phyloP scores from a whole-genome alignment of 1,284 basidiomycete genomes.

The Malassezia globosa region DNA sequence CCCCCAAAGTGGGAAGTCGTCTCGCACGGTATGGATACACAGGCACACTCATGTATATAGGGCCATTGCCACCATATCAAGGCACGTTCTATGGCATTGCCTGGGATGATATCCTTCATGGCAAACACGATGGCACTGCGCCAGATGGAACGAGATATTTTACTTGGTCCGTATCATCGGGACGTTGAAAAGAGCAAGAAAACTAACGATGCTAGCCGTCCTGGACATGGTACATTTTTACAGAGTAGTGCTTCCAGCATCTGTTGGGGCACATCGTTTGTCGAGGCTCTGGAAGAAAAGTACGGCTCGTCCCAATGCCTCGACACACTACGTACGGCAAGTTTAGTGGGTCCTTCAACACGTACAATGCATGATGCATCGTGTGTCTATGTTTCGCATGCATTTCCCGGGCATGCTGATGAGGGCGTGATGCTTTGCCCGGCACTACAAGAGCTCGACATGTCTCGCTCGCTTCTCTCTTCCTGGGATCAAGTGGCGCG shows the following conservation, averaged over 20 bases:
- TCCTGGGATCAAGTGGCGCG: slow-evolving; percentile 61
- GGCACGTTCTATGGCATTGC: slow-evolving; percentile 84
- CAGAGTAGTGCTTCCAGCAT: slow-evolving; percentile 23
- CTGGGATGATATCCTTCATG: slow-evolving; percentile 74
- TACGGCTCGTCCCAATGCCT: slow-evolving; percentile 17
- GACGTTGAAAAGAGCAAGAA: no score
- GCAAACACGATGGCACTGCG: slow-evolving; percentile 68
- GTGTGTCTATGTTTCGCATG: neutral
- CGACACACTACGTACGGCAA: neutral
- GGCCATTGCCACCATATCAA: slow-evolving; percentile 57
- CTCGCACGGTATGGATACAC: slow-evolving; percentile 23
- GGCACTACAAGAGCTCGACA: slow-evolving; percentile 65
- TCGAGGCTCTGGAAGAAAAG: slow-evolving; percentile 56
- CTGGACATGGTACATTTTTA: slow-evolving; percentile 25
- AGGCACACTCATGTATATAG: slow-evolving; percentile 60
- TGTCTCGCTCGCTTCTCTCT: slow-evolving; percentile 66
- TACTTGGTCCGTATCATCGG: slow-evolving; percentile 21
- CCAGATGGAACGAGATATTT: slow-evolving; percentile 73
- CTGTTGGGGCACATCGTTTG: slow-evolving; percentile 53
- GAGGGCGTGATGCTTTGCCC: neutral
- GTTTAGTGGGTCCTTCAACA: slow-evolving; percentile 10
- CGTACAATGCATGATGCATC: slow-evolving; percentile 4
- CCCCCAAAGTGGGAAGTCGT: slow-evolving; percentile 24
- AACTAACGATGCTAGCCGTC: no score
- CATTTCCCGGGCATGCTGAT: neutral